Conservation (phyloP, 1,284 basidiomycete genomes). For the Marasmius sp. region DNA sequence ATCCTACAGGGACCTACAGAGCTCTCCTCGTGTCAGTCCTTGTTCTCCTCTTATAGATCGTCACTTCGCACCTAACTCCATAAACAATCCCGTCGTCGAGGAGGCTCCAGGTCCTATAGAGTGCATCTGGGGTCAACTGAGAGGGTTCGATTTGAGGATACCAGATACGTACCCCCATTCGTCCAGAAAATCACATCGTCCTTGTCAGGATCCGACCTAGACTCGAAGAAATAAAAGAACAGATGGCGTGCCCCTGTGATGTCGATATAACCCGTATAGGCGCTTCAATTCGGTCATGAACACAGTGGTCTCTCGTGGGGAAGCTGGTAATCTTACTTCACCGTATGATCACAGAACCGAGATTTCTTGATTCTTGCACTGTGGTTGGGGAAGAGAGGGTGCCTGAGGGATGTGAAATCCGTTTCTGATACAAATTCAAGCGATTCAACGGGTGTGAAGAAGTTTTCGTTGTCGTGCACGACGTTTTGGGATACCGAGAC, state of each 20-base stretch:
- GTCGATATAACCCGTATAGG: conserved; percentile 61
- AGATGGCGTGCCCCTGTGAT: conserved; percentile 63
- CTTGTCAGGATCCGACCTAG: conserved; percentile 40
- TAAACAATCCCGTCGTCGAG: conserved; percentile 45
- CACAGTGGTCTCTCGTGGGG: not conserved
- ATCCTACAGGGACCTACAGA: conserved; percentile 52
- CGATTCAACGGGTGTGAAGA: conserved; percentile 42
- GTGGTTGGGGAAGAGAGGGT: conserved; percentile 53
- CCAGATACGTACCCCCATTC: conserved; percentile 11
- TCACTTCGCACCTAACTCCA: conserved; percentile 42
- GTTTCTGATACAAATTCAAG: conserved; percentile 40
- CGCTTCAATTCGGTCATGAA: conserved; percentile 8
- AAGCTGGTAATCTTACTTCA: conserved; percentile 33
- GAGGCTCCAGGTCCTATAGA: conserved; percentile 44
- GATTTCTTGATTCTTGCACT: conserved; percentile 53
- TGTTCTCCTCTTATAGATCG: not conserved
- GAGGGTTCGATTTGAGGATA: not conserved
- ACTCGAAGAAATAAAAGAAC: conserved; percentile 90
- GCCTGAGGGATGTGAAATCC: conserved; percentile 46
- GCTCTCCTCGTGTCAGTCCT: not conserved
- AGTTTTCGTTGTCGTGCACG: conserved; percentile 30
- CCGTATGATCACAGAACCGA: conserved; percentile 52
- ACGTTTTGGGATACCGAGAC: not conserved
- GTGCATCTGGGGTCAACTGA: not conserved
- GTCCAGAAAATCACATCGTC: conserved; percentile 18